Evolutionary conservation across 345 rosid genomes (phyloP).

Genomic region (Dipteronia dyeriana): DNA sequence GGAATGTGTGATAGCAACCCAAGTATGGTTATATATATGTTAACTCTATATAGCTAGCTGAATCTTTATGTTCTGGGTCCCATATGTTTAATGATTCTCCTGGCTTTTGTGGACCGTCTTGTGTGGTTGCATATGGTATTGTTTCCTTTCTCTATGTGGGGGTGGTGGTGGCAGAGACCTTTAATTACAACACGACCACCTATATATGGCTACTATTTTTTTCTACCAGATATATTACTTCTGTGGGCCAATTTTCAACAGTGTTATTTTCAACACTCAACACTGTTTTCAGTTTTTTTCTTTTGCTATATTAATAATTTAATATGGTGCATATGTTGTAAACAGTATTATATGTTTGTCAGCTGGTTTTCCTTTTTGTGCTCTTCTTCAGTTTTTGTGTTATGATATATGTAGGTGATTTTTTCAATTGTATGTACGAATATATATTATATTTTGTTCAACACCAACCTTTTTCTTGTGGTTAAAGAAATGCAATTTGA

Average conservation of each 20-base stretch:
- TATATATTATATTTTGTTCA: background rate
- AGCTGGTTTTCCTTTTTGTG: background rate
- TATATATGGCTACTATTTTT: slow-evolving; percentile 1
- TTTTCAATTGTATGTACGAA: background rate
- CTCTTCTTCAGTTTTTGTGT: background rate
- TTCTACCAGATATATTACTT: slow-evolving; percentile 11
- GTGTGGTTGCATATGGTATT: slow-evolving; percentile 30
- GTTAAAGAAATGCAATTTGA: too few species aligned
- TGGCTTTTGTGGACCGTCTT: slow-evolving; percentile 26
- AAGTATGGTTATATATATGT: slow-evolving; percentile 8
- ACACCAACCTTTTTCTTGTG: background rate
- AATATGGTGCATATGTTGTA: background rate
- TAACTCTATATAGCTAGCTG: background rate
- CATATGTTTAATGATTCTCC: slow-evolving; percentile 31
- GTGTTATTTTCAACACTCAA: slow-evolving; percentile 21
- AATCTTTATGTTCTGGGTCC: slow-evolving; percentile 26
- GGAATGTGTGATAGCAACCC: slow-evolving; percentile 32
- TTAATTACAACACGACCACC: slow-evolving; percentile 18
- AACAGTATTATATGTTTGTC: background rate
- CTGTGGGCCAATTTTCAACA: slow-evolving; percentile 29
- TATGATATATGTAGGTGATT: background rate
- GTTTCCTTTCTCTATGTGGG: slow-evolving; percentile 26
- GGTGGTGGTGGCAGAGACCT: slow-evolving; percentile 1
- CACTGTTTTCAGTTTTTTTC: slow-evolving; percentile 17
- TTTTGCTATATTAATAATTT: background rate